phyloP scores from a whole-genome alignment of 2,329 filamentous ascomycete species.

The Plenodomus biglobosus region DNA sequence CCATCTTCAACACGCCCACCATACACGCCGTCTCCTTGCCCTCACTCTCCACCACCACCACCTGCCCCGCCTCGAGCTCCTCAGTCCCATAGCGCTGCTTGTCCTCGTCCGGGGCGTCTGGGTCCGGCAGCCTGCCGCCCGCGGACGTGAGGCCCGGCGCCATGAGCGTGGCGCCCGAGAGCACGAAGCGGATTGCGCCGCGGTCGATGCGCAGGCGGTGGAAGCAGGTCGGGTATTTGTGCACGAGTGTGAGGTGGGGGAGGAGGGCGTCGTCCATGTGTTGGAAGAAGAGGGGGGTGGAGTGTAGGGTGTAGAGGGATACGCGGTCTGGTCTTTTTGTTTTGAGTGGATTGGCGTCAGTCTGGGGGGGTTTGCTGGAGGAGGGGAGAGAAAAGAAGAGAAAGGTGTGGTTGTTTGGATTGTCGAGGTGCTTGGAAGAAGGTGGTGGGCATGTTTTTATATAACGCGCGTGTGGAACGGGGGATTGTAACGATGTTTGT shows the following conservation, averaged over 20 bases:
- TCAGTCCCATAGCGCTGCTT: constrained; percentile 55
- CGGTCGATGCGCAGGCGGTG: constrained; percentile 87
- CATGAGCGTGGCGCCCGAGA: constrained; percentile 93
- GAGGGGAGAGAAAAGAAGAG: no score
- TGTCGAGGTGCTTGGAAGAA: no score
- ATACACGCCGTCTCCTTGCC: constrained; percentile 91
- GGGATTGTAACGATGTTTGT: not conserved
- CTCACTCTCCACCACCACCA: constrained; percentile 88
- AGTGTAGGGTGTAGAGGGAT: constrained; percentile 81
- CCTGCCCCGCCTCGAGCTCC: constrained; percentile 77
- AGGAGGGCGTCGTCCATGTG: constrained; percentile 74
- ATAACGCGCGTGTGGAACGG: no score
- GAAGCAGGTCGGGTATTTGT: constrained; percentile 84
- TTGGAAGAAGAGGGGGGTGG: constrained; percentile 87
- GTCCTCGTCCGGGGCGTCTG: constrained; percentile 38
- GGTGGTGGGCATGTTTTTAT: no score
- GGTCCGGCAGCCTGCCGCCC: constrained; percentile 75
- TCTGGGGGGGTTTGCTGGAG: no score
- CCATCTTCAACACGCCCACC: constrained; percentile 78
- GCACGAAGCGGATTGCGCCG: constrained; percentile 93
- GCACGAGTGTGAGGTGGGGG: constrained; percentile 85
- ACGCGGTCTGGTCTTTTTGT: constrained; percentile 72
- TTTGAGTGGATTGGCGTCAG: not conserved
- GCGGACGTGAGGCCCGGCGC: constrained; percentile 85
- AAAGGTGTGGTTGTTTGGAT: no score